Percentiles rank a stretch among this genome's conserved stretches.
Evolutionary conservation across 2,329 filamentous ascomycete species (phyloP).

Genomic region (Beauveria brongniartii): DNA sequence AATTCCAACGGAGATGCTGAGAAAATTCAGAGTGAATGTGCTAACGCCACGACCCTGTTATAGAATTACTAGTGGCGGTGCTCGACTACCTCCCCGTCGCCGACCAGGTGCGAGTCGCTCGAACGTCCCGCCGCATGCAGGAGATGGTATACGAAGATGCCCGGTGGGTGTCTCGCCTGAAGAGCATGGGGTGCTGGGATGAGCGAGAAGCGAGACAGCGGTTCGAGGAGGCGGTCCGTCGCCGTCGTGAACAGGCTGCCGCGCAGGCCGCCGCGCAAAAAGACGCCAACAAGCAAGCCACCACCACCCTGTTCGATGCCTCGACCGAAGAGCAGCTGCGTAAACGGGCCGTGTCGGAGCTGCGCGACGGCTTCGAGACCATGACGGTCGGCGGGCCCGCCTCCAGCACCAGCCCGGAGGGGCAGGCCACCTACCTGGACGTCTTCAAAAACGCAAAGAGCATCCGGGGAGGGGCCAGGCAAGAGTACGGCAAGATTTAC

Average conservation of each 20-base stretch:
- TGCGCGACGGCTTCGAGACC: constrained; percentile 70
- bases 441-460: constrained; percentile 67
- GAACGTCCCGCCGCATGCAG: constrained; percentile 74
- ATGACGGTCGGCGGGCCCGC: constrained; percentile 45
- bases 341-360: constrained; percentile 26
- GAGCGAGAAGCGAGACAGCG: constrained; percentile 74
- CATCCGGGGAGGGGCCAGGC: constrained; percentile 72
- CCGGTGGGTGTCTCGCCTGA: constrained; percentile 81
- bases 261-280: constrained; percentile 16
- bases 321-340: constrained; percentile 56
- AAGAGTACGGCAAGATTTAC: constrained; percentile 88
- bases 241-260: constrained; percentile 47
- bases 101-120: constrained; percentile 79
- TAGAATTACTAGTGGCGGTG: constrained; percentile 81
- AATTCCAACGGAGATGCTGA: not conserved
- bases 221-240: constrained; percentile 63
- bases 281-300: constrained; percentile 18
- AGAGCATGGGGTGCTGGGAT: constrained; percentile 86
- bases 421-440: constrained; percentile 57
- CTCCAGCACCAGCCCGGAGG: constrained; percentile 39
- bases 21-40: too few relatives aligned
- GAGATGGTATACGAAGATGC: constrained; percentile 99
- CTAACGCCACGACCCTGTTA: not conserved
- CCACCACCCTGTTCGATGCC: constrained; percentile 65
- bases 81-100: constrained; percentile 81